Percentiles rank a stretch among this genome's conserved stretches.
Evolutionary conservation across 352 stramenopile genomes (phyloP).

Genomic region (Phytophthora citricola): DNA sequence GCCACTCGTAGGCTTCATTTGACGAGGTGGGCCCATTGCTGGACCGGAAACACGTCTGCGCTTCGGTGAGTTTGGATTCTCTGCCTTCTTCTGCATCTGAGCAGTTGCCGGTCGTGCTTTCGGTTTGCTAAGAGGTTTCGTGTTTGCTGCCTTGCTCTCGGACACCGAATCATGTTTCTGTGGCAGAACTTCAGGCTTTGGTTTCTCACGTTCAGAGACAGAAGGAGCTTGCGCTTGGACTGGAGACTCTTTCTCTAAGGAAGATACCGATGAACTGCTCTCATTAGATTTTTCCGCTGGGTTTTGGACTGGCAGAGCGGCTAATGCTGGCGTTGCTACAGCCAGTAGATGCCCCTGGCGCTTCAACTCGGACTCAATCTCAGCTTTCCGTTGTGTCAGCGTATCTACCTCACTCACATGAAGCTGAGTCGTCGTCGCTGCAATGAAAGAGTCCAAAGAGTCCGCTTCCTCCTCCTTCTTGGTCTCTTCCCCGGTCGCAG

Average conservation of each 20-base stretch:
- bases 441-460: slow-evolving; percentile 76
- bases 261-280: background rate
- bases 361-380: slow-evolving; percentile 49
- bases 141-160: background rate
- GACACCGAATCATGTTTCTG: slow-evolving; percentile 3
- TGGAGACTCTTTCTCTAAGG: slow-evolving; percentile 2
- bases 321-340: slow-evolving; percentile 64
- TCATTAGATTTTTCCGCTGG: slow-evolving; percentile 1
- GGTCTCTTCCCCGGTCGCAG: slow-evolving; percentile 11
- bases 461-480: slow-evolving; percentile 48
- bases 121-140: slow-evolving; percentile 3
- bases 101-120: slow-evolving; percentile 6
- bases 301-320: slow-evolving; percentile 30
- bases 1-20: slow-evolving; percentile 10
- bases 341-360: slow-evolving; percentile 55
- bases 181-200: background rate
- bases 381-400: slow-evolving; percentile 29
- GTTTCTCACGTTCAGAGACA: background rate
- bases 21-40: slow-evolving; percentile 25
- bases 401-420: slow-evolving; percentile 41
- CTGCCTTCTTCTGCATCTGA: background rate
- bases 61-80: slow-evolving; percentile 30
- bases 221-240: background rate
- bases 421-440: slow-evolving; percentile 56
- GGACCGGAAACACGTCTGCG: slow-evolving; percentile 50